Evolutionary conservation across 495 filamentous ascomycete genomes (phyloP), one percentile per base, ranked within the genome.

Genomic region (Xylaria acuta): DNA sequence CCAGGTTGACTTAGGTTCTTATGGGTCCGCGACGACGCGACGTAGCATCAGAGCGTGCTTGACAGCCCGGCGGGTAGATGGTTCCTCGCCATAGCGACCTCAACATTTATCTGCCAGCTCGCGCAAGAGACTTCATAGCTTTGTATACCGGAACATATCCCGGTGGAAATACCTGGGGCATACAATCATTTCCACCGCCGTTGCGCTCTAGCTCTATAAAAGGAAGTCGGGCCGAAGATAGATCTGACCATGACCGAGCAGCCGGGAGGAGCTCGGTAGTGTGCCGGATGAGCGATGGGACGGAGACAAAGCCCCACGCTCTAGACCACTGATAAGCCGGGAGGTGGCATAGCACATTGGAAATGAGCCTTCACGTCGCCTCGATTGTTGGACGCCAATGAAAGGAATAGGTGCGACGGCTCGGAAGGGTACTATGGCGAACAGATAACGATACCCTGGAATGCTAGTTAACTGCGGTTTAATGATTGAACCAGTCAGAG

Each of bases 201-300:
- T 56, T 27, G 36, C 36, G 30, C 64, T 47, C 32, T 65, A 20
- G 49, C 22, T 56, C 34, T 56, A 41, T 64, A 63, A 41, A 30
- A 45, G 43, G 22, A 34, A 70, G 34, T 71, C 69, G 69, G 60
- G 4, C 69, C 60, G 69, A 56, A 54, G 32, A 20, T 38, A 6
- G 62, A 71, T 64, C 69, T 64, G 60, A 71, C 32, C 64, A 22
- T 32, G 30, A 63, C 62, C 59, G 56, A 22, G 56, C 20, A 54
- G 69, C 34, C 30, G 47, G 69, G 38, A 71, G 47, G 25, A 71
- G 47, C 69, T 47, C 69, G 59, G 69, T 54, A 43, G 47, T 41
- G 22, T 56, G 45, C 47, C 68, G 58, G 68, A 70, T 53, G 8
- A 38, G 56, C 41, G 67, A 62, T 54, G 56, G 34, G 53, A 56